These are phyloP conservation scores for Articulospora tetracladia DNA, from an alignment of 495 filamentous ascomycete genomes.

Conservation along the genomic window DNA sequence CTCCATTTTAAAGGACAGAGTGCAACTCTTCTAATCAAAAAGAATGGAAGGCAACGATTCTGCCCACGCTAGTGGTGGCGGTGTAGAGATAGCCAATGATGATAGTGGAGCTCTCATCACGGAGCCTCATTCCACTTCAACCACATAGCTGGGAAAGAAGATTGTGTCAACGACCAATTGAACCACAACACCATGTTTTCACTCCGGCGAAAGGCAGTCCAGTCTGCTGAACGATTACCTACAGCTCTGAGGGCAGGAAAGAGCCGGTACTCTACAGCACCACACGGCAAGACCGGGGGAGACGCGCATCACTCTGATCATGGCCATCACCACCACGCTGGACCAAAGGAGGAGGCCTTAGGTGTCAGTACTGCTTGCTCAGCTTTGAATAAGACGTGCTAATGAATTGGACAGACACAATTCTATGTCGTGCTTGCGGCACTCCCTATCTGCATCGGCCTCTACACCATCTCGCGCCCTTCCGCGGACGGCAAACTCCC, in stretches of 20 bases:
- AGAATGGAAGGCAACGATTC: background rate
- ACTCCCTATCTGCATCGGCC: conserved; percentile 50
- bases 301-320: conserved; percentile 16
- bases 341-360: conserved; percentile 57
- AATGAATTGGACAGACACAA: conserved; percentile 42
- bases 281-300: conserved; percentile 10
- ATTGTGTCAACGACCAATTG: conserved; percentile 21
- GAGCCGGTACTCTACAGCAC: conserved; percentile 11
- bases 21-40: conserved; percentile 4
- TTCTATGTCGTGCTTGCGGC: conserved; percentile 63
- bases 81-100: background rate
- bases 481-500: conserved; percentile 46
- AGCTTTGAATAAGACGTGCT: conserved; percentile 7
- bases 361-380: conserved; percentile 53
- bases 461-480: conserved; percentile 52
- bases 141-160: background rate
- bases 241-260: conserved; percentile 1
- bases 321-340: conserved; percentile 36
- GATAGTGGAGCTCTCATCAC: too few species aligned
- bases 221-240: conserved; percentile 18
- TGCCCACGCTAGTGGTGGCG: background rate
- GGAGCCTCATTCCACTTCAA: background rate
- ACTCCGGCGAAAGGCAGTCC: conserved; percentile 23
- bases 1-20: conserved; percentile 13
- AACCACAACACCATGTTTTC: conserved; percentile 28